A percentile compares a stretch with the other conserved stretches of the same genome.
Evolutionary conservation across 1,284 basidiomycete species (phyloP).

Genomic region (Cutaneotrichosporon sp.): DNA sequence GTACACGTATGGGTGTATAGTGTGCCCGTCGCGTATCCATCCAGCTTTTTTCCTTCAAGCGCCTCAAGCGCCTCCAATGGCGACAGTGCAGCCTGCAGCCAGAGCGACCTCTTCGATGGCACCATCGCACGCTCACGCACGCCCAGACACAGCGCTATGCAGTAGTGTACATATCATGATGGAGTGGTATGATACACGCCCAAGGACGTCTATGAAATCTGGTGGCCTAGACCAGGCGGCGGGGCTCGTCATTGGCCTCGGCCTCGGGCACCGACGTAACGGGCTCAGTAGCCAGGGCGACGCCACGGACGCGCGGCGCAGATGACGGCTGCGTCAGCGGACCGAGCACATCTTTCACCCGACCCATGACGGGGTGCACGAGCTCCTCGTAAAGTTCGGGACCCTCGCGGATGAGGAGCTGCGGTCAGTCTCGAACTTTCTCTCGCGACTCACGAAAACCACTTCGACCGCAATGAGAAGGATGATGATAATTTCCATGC

Average conservation of each 20-base stretch:
- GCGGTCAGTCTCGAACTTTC: slow-evolving; percentile 1
- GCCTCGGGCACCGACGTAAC: not conserved
- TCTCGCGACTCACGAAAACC: slow-evolving; percentile 64
- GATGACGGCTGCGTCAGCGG: slow-evolving; percentile 9
- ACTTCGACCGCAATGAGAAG: slow-evolving; percentile 86
- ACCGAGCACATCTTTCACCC: slow-evolving; percentile 14
- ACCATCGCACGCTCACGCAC: not conserved
- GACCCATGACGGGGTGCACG: slow-evolving; percentile 18
- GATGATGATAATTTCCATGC: slow-evolving; percentile 90
- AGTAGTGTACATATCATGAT: slow-evolving; percentile 5
- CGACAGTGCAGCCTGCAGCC: too few relatives aligned
- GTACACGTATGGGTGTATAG: slow-evolving; percentile 37
- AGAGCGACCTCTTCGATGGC: not conserved
- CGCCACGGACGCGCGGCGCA: not conserved
- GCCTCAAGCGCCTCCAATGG: too few relatives aligned
- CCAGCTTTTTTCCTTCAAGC: not conserved
- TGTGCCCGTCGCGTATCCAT: not conserved
- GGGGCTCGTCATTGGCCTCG: not conserved
- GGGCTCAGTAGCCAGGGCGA: not conserved
- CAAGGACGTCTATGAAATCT: slow-evolving; percentile 1
- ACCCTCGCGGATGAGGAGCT: slow-evolving; percentile 30
- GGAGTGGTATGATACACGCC: slow-evolving; percentile 5
- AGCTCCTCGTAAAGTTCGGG: slow-evolving; percentile 29
- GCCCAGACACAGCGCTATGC: not conserved
- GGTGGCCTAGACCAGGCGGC: not conserved